These are phyloP conservation scores for Alternaria sp. DNA, from an alignment of 2,329 filamentous ascomycete genomes.

Conservation along the genomic window DNA sequence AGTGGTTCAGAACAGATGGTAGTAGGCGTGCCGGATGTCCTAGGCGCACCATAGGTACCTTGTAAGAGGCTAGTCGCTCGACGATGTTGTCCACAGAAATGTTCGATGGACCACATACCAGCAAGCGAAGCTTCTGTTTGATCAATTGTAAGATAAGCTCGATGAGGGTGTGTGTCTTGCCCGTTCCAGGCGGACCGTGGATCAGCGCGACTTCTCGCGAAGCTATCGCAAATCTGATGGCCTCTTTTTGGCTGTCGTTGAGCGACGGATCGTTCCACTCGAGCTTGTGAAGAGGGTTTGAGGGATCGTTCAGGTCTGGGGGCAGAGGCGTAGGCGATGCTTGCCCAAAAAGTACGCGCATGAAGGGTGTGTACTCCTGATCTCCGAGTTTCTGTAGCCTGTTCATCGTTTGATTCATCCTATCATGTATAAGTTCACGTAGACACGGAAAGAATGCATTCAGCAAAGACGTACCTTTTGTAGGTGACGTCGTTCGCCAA, in stretches of 20 bases:
- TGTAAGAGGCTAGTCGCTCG: conserved; percentile 84
- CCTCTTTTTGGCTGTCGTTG: conserved; percentile 70
- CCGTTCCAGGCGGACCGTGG: conserved; percentile 93
- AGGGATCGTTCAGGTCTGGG: conserved; percentile 54
- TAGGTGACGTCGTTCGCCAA: conserved; percentile 72
- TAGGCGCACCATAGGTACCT: conserved; percentile 85
- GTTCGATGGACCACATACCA: conserved; percentile 97
- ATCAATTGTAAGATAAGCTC: conserved; percentile 93
- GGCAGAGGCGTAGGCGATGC: conserved; percentile 61
- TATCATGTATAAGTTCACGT: conserved; percentile 39
- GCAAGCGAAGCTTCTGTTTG: conserved; percentile 73
- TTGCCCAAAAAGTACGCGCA: conserved; percentile 68
- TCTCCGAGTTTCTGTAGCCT: conserved; percentile 65
- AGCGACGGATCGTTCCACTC: conserved; percentile 65
- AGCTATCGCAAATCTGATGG: conserved; percentile 80
- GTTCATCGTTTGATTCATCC: conserved; percentile 71
- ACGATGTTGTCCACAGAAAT: conserved; percentile 99
- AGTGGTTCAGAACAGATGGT: conserved; percentile 86
- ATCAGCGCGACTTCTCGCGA: conserved; percentile 86
- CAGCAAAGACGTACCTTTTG: conserved; percentile 59
- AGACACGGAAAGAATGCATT: conserved; percentile 15
- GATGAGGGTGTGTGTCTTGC: conserved; percentile 95
- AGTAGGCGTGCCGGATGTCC: conserved; percentile 92
- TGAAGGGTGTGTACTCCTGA: conserved; percentile 65
- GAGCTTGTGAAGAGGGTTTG: conserved; percentile 55